Evolutionary conservation across 2,329 filamentous ascomycete species (phyloP).

Genomic region (Aspergillus sp.): DNA sequence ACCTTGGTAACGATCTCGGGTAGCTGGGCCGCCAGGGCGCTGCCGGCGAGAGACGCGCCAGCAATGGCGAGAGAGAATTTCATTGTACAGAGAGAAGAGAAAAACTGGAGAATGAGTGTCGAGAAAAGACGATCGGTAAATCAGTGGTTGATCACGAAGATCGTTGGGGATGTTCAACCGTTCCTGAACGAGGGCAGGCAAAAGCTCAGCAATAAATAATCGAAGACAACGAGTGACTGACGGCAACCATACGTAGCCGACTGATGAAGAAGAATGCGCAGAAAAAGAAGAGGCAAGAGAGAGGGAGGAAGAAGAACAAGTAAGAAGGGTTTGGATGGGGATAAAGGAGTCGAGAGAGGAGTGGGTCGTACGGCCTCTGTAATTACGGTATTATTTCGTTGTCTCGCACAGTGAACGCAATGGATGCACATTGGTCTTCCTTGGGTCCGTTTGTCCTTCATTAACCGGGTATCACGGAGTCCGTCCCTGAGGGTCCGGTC

Average conservation of each 20-base stretch:
- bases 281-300: slow-evolving; percentile 8
- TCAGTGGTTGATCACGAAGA: slow-evolving; percentile 14
- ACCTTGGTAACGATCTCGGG: slow-evolving; percentile 66
- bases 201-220: slow-evolving; percentile 6
- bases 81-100: slow-evolving; percentile 46
- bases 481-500: slow-evolving; percentile 2
- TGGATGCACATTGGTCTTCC: neutral
- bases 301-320: slow-evolving; percentile 12
- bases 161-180: slow-evolving; percentile 11
- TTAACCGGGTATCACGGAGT: neutral
- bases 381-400: neutral
- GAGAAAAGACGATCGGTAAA: slow-evolving; percentile 5
- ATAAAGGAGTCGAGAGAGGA: slow-evolving; percentile 4
- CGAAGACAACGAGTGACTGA: slow-evolving; percentile 25
- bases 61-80: slow-evolving; percentile 52
- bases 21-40: slow-evolving; percentile 51
- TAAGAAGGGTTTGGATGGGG: slow-evolving; percentile 14
- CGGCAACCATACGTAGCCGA: slow-evolving; percentile 19
- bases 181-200: slow-evolving; percentile 7
- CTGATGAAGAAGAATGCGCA: slow-evolving; percentile 6
- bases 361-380: neutral
- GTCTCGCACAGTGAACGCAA: too few relatives aligned
- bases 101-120: slow-evolving; percentile 10
- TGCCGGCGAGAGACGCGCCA: slow-evolving; percentile 50
- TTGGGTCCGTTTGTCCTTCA: neutral